These are phyloP conservation scores for Polygonum maritimum DNA, from an alignment of 148 eudicot species.

Conservation along the genomic window DNA sequence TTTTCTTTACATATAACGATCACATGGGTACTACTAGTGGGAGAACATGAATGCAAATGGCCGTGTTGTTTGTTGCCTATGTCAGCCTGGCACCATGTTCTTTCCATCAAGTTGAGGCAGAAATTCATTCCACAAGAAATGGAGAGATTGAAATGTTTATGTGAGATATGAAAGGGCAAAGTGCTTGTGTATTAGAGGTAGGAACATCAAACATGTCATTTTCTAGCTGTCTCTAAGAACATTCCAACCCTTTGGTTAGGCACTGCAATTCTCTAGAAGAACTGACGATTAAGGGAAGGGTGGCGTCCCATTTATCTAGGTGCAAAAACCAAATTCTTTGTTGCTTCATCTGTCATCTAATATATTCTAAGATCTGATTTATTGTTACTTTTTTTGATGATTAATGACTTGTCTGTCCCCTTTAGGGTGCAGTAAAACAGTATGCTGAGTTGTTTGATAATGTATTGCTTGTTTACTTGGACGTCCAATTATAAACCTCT, in stretches of 20 bases:
- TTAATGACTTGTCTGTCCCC: background rate
- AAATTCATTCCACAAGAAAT: background rate
- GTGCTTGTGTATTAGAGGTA: background rate
- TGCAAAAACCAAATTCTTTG: background rate
- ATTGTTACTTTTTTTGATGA: background rate
- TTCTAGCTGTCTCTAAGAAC: background rate
- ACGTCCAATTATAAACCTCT: background rate
- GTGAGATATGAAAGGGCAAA: background rate
- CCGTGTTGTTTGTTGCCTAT: background rate
- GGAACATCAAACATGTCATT: background rate
- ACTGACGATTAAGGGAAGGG: background rate
- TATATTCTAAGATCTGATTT: background rate
- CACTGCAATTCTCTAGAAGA: background rate
- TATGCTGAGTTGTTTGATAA: background rate
- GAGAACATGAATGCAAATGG: background rate
- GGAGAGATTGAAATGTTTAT: background rate
- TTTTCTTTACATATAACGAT: background rate
- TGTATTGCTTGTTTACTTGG: background rate
- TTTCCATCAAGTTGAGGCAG: background rate
- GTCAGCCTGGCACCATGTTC: background rate
- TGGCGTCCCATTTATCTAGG: background rate
- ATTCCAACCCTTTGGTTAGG: background rate
- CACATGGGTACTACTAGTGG: background rate
- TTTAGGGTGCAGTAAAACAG: background rate
- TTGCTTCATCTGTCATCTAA: background rate